Evolutionary conservation across 2,329 filamentous ascomycete species (phyloP).

Genomic region (Colletotrichum ledebouriae): DNA sequence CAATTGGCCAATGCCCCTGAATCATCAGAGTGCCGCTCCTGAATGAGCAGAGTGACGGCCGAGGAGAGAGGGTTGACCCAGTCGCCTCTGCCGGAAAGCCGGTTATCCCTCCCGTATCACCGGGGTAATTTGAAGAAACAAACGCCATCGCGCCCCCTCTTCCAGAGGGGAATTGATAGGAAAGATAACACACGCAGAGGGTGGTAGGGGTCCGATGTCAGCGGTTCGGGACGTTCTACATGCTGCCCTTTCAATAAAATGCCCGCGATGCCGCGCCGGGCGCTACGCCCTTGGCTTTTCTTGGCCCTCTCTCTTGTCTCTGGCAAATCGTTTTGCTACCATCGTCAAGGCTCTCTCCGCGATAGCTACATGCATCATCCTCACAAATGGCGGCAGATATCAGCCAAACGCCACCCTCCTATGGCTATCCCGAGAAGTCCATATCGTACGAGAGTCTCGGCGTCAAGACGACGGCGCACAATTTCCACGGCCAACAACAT

Average conservation of each 20-base stretch:
- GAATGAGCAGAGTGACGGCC: no score
- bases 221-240: not conserved
- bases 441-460: not conserved
- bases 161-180: conserved; percentile 7
- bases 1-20: conserved; percentile 30
- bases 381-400: conserved; percentile 27
- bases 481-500: conserved; percentile 20
- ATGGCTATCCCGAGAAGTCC: conserved; percentile 31
- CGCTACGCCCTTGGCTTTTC: conserved; percentile 34
- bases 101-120: conserved; percentile 8
- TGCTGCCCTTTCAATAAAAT: conserved; percentile 17
- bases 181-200: conserved; percentile 25
- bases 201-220: not conserved
- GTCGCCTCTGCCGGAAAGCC: not conserved
- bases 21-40: conserved; percentile 1
- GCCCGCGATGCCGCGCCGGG: conserved; percentile 37
- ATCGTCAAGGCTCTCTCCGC: conserved; percentile 1
- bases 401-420: conserved; percentile 21
- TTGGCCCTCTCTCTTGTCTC: conserved; percentile 8
- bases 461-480: conserved; percentile 35
- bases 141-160: not conserved
- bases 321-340: not conserved
- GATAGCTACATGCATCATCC: not conserved
- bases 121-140: not conserved
- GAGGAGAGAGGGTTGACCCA: not conserved